Evolutionary conservation across 768 basidiomycete genomes (phyloP), one percentile per base, ranked within the genome.

Genomic region (Tremella mesenterica): DNA sequence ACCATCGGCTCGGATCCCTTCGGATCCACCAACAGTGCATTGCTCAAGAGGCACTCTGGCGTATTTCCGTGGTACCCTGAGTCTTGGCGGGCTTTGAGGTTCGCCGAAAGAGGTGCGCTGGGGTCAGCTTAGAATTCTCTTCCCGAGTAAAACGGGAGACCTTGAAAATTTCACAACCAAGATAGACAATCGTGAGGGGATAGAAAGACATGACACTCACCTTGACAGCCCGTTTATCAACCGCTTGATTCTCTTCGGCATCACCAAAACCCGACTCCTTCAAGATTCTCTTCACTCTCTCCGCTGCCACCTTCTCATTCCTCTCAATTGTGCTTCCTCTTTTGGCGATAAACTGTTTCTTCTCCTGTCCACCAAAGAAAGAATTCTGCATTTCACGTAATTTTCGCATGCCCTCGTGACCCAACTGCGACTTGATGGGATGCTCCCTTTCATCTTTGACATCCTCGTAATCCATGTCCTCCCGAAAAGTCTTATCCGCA

Each of bases 31-130:
- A 1, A 81, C 81, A 14, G 80, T 76, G 10, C 88, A 88, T 9
- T 82, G 31, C 13, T 52, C 51, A 25, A 64, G 56, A 33, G 83
- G 82, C 12, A 90, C 84, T 18, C 85, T 81, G 12, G 85, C 80
- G 64, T 87, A 89, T 70, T 89, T 89, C 57, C 85, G 78, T 16
- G 84, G 80, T n/a, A 86, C 86, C 1, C 83, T 80, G 63, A 82
- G 81, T n/a, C 79, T 69, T 12, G 81, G 79, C 38, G 83, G 81
- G 46, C 83, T 83, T 10, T 84, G 77, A 63, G 84, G 79, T 18
- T 57, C 51, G 44, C 82, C 86, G 73, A 89, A 90, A 13, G 87
- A 89, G 30, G 84, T 74, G 47, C 86, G 82, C 88, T 89, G 56
- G 23, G 38, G 38, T 59, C 50, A 48, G 26, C 14, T 47, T n/a